These are phyloP conservation scores for Leptosphaerulina australis DNA, from an alignment of 2,329 filamentous ascomycete species.

Conservation along the genomic window DNA sequence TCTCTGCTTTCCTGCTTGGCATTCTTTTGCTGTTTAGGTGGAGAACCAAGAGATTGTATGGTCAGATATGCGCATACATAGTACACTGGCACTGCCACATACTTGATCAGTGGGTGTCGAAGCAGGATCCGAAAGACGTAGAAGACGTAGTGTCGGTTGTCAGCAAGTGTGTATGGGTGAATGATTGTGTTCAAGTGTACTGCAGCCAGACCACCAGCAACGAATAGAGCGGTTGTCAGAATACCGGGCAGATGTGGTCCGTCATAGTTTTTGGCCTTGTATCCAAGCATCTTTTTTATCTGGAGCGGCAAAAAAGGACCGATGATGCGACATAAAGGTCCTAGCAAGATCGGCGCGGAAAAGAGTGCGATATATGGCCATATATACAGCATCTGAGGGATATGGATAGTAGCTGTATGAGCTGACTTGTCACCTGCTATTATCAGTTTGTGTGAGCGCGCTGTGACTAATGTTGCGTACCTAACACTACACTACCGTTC, in stretches of 20 bases:
- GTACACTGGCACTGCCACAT: conserved; percentile 73
- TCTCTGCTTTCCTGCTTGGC: conserved; percentile 6
- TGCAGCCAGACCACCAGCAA: conserved; percentile 50
- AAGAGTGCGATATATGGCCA: conserved; percentile 92
- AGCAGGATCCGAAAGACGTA: conserved; percentile 89
- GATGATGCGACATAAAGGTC: conserved; percentile 56
- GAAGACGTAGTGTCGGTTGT: conserved; percentile 97
- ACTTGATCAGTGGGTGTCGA: conserved; percentile 66
- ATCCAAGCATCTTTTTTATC: background rate
- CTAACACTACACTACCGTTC: conserved; percentile 92
- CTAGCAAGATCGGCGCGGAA: conserved; percentile 76
- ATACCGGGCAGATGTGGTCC: conserved; percentile 24
- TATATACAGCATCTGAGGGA: conserved; percentile 93
- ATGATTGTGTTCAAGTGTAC: conserved; percentile 89
- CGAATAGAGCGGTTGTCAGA: conserved; percentile 44
- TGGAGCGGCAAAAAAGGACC: conserved; percentile 28
- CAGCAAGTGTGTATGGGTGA: conserved; percentile 93
- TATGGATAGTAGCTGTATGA: conserved; percentile 85
- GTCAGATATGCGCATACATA: conserved; percentile 70
- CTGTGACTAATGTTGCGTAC: conserved; percentile 56
- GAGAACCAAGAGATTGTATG: conserved; percentile 64
- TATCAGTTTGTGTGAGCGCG: conserved; percentile 19
- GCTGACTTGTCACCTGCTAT: conserved; percentile 85
- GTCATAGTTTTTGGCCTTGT: background rate
- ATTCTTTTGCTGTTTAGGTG: background rate